Conservation (phyloP, 2,329 filamentous ascomycete genomes). For the Diaporthe vexans region DNA sequence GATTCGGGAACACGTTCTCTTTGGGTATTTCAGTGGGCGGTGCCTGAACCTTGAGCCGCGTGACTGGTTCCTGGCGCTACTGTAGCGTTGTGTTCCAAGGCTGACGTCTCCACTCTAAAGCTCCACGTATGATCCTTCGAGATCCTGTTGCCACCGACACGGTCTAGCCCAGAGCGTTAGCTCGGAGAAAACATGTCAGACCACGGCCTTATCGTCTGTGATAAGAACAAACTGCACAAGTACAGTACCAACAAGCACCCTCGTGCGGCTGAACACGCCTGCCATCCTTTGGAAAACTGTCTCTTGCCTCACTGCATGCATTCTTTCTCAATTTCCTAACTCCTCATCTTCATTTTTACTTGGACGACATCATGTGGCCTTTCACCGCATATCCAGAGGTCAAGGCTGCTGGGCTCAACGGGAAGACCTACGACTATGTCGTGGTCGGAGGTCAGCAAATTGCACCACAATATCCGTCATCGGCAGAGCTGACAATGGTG, state of each 20-base stretch:
- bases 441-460: conserved; percentile 21
- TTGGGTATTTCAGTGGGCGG: neutral
- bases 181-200: neutral
- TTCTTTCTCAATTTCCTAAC: neutral
- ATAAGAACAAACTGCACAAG: neutral
- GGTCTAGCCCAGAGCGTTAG: neutral
- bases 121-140: neutral
- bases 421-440: conserved; percentile 16
- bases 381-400: conserved; percentile 8
- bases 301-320: neutral
- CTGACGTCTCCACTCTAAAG: neutral
- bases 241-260: neutral
- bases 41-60: neutral
- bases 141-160: neutral
- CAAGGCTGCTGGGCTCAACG: neutral
- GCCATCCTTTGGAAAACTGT: neutral
- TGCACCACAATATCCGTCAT: rapidly evolving
- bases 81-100: neutral
- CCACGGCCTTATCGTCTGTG: neutral
- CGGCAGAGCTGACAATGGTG: neutral
- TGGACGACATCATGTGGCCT: conserved; percentile 9
- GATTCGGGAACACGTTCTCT: too few species aligned
- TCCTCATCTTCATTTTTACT: neutral
- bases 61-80: neutral
- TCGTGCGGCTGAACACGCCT: neutral